These are phyloP conservation scores for Saccharomyces pastorianus DNA, from an alignment of 1,139 yeast species.

Conservation along the genomic window DNA sequence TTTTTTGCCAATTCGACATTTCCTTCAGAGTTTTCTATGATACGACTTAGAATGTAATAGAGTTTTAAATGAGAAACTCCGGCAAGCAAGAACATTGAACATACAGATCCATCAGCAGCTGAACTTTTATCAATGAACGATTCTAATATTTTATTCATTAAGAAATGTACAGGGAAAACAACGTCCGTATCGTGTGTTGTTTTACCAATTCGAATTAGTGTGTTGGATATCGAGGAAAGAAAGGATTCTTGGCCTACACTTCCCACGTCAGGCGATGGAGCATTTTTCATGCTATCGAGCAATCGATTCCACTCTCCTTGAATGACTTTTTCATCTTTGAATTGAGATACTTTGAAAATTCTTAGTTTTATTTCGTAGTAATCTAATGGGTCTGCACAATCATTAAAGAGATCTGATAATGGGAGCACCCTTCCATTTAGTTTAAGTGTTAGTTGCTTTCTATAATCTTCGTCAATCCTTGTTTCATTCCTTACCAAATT, in stretches of 20 bases:
- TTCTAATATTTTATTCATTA: slow-evolving; percentile 47
- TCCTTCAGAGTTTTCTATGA: slow-evolving; percentile 55
- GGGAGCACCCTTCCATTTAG: slow-evolving; percentile 60
- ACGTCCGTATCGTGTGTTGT: slow-evolving; percentile 50
- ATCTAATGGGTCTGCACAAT: slow-evolving; percentile 79
- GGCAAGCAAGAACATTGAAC: slow-evolving; percentile 64
- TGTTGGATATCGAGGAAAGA: slow-evolving; percentile 33
- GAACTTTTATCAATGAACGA: slow-evolving; percentile 31
- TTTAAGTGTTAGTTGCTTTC: slow-evolving; percentile 42
- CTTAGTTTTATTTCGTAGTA: slow-evolving; percentile 74
- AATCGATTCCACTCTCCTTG: slow-evolving; percentile 63
- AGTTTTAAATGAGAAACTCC: slow-evolving; percentile 67
- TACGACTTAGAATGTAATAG: slow-evolving; percentile 56
- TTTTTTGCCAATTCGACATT: slow-evolving; percentile 40
- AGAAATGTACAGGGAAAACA: slow-evolving; percentile 74
- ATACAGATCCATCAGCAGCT: slow-evolving; percentile 44
- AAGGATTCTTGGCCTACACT: slow-evolving; percentile 28
- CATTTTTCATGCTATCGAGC: slow-evolving; percentile 36
- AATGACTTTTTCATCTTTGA: slow-evolving; percentile 65
- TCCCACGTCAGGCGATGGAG: slow-evolving; percentile 18
- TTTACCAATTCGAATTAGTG: slow-evolving; percentile 42
- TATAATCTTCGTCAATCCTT: slow-evolving; percentile 39
- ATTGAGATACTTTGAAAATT: slow-evolving; percentile 76
- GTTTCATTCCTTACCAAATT: slow-evolving; percentile 51
- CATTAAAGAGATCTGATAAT: slow-evolving; percentile 75